Percentiles rank a stretch among this genome's conserved stretches.
phyloP scores from a whole-genome alignment of 2,329 filamentous ascomycete genomes.

The Apiospora phragmitis region DNA sequence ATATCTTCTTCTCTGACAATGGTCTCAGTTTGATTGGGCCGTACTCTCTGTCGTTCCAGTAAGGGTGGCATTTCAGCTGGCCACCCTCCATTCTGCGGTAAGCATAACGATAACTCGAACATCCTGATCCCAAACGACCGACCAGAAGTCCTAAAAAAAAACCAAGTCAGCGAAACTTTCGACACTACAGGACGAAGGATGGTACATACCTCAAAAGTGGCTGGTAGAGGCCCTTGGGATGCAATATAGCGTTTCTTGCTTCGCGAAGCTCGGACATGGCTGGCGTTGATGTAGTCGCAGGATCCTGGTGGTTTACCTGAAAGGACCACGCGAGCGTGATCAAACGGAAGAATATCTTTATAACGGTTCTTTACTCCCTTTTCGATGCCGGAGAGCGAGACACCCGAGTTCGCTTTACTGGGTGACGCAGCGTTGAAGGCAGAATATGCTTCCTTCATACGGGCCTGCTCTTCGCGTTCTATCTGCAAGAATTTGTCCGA shows the following conservation, averaged over 20 bases:
- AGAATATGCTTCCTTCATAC: conserved; percentile 81
- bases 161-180: background rate
- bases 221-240: conserved; percentile 88
- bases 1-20: conserved; percentile 80
- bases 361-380: conserved; percentile 95
- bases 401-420: conserved; percentile 31
- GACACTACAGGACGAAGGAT: background rate
- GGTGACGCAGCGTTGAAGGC: conserved; percentile 46
- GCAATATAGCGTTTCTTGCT: conserved; percentile 95
- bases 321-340: conserved; percentile 85
- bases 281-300: conserved; percentile 97
- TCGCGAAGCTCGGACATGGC: conserved; percentile 74
- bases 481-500: conserved; percentile 83
- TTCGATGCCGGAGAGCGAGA: conserved; percentile 88
- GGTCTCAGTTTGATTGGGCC: conserved; percentile 74
- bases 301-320: conserved; percentile 63
- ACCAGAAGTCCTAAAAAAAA: conserved; percentile 83
- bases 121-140: conserved; percentile 95
- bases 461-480: conserved; percentile 80
- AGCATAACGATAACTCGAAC: conserved; percentile 94
- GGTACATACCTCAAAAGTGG: conserved; percentile 78
- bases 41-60: conserved; percentile 82
- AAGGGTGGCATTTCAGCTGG: conserved; percentile 91
- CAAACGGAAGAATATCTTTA: conserved; percentile 96
- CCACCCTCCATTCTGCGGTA: conserved; percentile 91